phyloP scores from a whole-genome alignment of 2,329 filamentous ascomycete genomes.

The Penicillium fuscoglaucum region DNA sequence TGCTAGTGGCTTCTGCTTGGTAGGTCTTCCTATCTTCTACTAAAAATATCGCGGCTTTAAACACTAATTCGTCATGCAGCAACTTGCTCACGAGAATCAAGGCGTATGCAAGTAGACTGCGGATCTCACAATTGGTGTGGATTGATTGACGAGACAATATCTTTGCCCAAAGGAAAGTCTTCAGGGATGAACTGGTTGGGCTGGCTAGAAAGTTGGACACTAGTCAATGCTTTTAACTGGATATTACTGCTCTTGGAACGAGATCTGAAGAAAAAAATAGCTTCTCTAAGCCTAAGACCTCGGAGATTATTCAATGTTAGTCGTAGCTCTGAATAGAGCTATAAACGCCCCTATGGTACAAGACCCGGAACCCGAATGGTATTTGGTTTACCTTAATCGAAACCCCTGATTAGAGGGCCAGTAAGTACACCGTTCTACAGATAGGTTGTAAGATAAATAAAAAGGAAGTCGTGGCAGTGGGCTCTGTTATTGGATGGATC shows the following conservation, averaged over 20 bases:
- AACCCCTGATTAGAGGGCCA: neutral
- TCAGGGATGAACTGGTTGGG: too few species aligned
- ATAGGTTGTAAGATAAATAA: too few species aligned
- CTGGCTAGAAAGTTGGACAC: neutral
- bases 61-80: neutral
- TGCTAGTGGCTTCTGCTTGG: slow-evolving; percentile 5
- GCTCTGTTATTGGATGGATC: neutral
- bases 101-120: neutral
- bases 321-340: neutral
- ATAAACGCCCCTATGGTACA: neutral
- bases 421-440: neutral
- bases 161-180: neutral
- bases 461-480: neutral
- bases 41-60: too few species aligned
- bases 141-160: neutral
- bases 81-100: slow-evolving; percentile 1
- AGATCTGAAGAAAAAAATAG: neutral
- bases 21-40: neutral
- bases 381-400: neutral
- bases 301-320: neutral
- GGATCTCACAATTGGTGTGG: too few species aligned
- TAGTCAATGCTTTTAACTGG: too few species aligned
- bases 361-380: neutral
- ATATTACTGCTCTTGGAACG: neutral
- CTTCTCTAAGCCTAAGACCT: neutral